Evolutionary conservation across 139 green algal species (phyloP), one percentile per base, ranked within the genome.

Genomic region (Zygnema cylindricum): DNA sequence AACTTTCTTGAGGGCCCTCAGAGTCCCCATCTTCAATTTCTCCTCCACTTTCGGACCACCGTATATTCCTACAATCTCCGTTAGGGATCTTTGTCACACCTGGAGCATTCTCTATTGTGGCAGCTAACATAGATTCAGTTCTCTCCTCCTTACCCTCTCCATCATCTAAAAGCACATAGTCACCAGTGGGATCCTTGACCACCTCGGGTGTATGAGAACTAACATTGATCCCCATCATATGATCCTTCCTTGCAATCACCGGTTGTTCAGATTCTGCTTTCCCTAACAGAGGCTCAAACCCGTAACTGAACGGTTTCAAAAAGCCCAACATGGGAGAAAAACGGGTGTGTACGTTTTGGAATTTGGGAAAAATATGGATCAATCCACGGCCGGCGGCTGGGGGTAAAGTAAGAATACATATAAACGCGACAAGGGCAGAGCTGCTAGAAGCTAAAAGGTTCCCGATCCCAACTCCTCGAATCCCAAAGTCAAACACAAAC

Each of bases 301-400:
- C 49, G 49, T 63, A 63, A 63, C 49, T 63, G 7, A 63, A 63
- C 49, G 7, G 7, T 16, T 63, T 63, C 49, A 16, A 63, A 63
- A 63, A 63, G 16, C 7, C 7, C 49, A 7, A 63, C 16, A 63
- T 77, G 0, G 40, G 41, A 21, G 40, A 86, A 30, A 57, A 69
- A 1, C 78, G 30, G 40, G 16, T 7, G 7, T 25, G 16, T 63
- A 25, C 16, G n/a, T n/a, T n/a, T n/a, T n/a, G n/a, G n/a, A n/a
- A n/a, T 63, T 79, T 79, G 7, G 36, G 39, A 39, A 90, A 86
- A 32, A 90, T 33, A 2, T 39, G 78, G 77, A 90, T 90, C 69
- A 89, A 57, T 42, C 84, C 82, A 39, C 77, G 25, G 36, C 43
- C 86, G 23, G 78, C 86, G 2, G 42, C 32, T 23, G 86, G 86